phyloP scores from a whole-genome alignment of 192 early-diverging fungal species.

The Irineochytrium annulatum region DNA sequence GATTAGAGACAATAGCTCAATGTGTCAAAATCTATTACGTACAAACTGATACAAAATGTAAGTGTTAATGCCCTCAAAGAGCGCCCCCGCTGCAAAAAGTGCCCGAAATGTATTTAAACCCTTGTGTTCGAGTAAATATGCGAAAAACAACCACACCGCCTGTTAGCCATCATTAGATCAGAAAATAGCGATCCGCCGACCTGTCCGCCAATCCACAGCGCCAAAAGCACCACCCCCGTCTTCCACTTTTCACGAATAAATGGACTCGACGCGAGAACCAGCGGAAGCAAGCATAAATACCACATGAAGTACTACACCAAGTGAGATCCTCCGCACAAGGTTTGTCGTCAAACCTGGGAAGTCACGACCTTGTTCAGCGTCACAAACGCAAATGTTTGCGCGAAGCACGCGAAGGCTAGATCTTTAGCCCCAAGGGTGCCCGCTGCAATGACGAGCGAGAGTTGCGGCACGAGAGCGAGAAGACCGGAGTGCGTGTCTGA shows the following conservation, averaged over 20 bases:
- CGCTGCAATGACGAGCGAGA: constrained; percentile 57
- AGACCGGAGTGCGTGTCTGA: constrained; percentile 32
- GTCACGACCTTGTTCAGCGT: constrained; percentile 96
- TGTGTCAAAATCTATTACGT: too few relatives aligned
- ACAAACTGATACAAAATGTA: too few relatives aligned
- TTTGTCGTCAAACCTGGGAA: constrained; percentile 63
- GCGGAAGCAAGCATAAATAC: constrained; percentile 90
- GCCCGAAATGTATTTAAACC: constrained; percentile 75
- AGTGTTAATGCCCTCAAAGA: constrained; percentile 70
- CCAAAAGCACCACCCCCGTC: constrained; percentile 51
- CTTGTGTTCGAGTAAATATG: constrained; percentile 84
- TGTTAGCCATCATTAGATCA: constrained; percentile 29
- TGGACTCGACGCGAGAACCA: constrained; percentile 68
- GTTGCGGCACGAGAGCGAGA: constrained; percentile 82
- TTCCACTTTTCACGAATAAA: constrained; percentile 33
- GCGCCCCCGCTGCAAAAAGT: constrained; percentile 68
- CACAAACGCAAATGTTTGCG: constrained; percentile 96
- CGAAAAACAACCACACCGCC: constrained; percentile 80
- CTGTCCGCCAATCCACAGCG: constrained; percentile 69
- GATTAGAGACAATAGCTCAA: too few relatives aligned
- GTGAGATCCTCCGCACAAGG: neutral
- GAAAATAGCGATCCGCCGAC: constrained; percentile 27
- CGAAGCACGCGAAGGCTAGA: constrained; percentile 81
- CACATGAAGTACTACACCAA: constrained; percentile 93
- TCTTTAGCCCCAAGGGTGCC: constrained; percentile 65